phyloP scores from a whole-genome alignment of 2,329 filamentous ascomycete species.

The Nemania sp. region DNA sequence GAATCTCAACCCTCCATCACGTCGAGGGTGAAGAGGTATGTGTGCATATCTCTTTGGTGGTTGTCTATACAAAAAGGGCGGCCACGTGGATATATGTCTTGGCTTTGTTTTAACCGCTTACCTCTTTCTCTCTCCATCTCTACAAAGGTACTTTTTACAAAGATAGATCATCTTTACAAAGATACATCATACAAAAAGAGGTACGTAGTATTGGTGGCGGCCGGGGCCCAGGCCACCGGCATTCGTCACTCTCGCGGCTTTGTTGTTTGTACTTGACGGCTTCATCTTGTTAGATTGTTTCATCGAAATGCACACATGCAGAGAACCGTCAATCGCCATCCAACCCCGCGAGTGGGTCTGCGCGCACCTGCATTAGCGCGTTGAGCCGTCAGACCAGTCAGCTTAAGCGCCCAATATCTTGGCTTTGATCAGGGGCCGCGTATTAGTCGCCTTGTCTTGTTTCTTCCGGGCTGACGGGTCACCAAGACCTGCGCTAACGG shows the following conservation, averaged over 20 bases:
- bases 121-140: conserved; percentile 6
- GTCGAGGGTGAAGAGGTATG: not conserved
- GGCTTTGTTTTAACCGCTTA: conserved; percentile 6
- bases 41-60: not conserved
- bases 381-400: conserved; percentile 14
- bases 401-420: conserved; percentile 20
- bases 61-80: too few species aligned
- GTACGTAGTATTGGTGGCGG: conserved; percentile 1
- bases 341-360: conserved; percentile 23
- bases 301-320: conserved; percentile 19
- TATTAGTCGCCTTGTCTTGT: conserved; percentile 1
- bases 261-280: conserved; percentile 7
- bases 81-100: not conserved
- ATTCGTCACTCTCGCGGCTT: not conserved
- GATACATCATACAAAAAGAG: conserved; percentile 8
- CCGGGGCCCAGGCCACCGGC: not conserved
- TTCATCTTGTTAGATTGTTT: conserved; percentile 17
- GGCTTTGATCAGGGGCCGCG: conserved; percentile 19
- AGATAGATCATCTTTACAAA: conserved; percentile 20
- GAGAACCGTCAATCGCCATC: conserved; percentile 8
- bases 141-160: too few species aligned
- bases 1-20: not conserved
- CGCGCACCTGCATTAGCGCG: conserved; percentile 21
- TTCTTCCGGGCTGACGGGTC: conserved; percentile 9
- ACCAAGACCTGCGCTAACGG: not conserved